These are phyloP conservation scores for Annona squamosa DNA, from an alignment of 164 flowering plant genomes.

Conservation along the genomic window DNA sequence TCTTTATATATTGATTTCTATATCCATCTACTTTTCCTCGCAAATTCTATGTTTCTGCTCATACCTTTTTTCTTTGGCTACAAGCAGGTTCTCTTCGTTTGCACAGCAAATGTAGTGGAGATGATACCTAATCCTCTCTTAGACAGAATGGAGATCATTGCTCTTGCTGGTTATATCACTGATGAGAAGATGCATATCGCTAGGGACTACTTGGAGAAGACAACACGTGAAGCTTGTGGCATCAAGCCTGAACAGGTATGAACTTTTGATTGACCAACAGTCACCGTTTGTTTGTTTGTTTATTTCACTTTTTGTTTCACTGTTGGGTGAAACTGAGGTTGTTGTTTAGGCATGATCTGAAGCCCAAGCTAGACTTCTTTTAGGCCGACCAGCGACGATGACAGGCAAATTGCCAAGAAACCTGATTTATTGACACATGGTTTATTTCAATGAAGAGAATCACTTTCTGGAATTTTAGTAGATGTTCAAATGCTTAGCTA, in stretches of 20 bases:
- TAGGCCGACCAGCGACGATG: not conserved
- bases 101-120: conserved; percentile 93
- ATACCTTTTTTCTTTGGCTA: not conserved
- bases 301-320: not conserved
- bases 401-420: not conserved
- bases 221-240: conserved; percentile 87
- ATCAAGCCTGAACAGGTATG: conserved; percentile 79
- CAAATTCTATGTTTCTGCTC: no score
- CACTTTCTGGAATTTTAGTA: not conserved
- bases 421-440: not conserved
- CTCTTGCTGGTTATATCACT: conserved; percentile 93
- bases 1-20: not conserved
- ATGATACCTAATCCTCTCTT: conserved; percentile 88
- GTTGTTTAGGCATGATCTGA: not conserved
- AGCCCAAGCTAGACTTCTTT: not conserved
- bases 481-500: not conserved
- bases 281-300: not conserved
- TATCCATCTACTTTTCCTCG: no score
- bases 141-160: conserved; percentile 93
- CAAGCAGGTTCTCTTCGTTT: conserved; percentile 88
- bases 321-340: not conserved
- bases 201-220: conserved; percentile 83
- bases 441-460: not conserved
- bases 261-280: not conserved
- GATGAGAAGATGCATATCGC: conserved; percentile 99